Conservation (phyloP, 352 stramenopile species). For the Globisporangium sylvaticum region DNA sequence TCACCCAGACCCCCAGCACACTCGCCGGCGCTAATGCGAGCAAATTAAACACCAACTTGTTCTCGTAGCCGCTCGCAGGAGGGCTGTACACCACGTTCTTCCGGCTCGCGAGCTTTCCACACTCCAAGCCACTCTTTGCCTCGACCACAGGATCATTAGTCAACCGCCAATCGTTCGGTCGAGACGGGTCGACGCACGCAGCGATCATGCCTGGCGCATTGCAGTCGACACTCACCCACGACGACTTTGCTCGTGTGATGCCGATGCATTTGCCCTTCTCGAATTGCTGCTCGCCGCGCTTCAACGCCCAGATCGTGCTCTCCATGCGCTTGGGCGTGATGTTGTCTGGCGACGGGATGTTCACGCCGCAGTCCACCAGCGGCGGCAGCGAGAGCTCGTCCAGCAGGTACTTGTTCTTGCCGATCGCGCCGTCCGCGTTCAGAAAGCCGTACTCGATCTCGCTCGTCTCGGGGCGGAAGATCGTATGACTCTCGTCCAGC, state of each 20-base stretch:
- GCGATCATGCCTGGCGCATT: constrained; percentile 32
- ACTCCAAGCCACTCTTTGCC: constrained; percentile 18
- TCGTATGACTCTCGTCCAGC: constrained; percentile 41
- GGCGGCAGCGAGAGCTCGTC: constrained; percentile 62
- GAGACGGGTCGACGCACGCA: constrained; percentile 31
- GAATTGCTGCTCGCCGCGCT: constrained; percentile 27
- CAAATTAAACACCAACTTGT: constrained; percentile 39
- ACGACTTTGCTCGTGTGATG: constrained; percentile 30
- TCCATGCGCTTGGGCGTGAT: constrained; percentile 82
- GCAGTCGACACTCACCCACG: constrained; percentile 64
- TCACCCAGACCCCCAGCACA: constrained; percentile 45
- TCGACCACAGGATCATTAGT: constrained; percentile 26
- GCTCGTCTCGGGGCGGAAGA: constrained; percentile 81
- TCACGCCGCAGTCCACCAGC: constrained; percentile 66
- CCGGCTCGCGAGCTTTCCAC: background rate
- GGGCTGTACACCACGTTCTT: constrained; percentile 28
- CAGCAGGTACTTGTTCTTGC: constrained; percentile 60
- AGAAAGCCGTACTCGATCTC: constrained; percentile 84
- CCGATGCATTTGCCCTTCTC: constrained; percentile 45
- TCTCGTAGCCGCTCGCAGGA: constrained; percentile 55
- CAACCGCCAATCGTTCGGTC: constrained; percentile 36
- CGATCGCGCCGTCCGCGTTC: constrained; percentile 71
- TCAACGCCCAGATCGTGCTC: constrained; percentile 59
- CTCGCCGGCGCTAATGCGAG: constrained; percentile 21
- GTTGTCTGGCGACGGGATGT: constrained; percentile 79